Evolutionary conservation across 257 asterid genomes (phyloP).

Genomic region (Jaltomata sinuosa): DNA sequence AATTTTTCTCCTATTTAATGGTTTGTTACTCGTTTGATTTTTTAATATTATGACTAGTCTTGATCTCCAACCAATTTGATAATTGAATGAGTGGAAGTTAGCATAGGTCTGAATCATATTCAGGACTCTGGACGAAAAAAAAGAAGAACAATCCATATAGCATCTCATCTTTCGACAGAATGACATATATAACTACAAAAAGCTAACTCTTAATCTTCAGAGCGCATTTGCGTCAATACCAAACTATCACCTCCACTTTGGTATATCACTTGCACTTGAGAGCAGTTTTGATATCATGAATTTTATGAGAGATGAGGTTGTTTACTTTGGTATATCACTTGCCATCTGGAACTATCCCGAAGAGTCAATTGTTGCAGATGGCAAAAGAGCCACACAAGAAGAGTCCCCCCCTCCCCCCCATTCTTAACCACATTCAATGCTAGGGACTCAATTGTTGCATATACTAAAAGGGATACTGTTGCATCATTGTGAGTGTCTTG

Average conservation of each 20-base stretch:
- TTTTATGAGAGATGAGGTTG: slow-evolving; percentile 43
- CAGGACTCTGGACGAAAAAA: background rate
- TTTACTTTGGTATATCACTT: too few species aligned
- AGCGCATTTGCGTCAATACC: slow-evolving; percentile 56
- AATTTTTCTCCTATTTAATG: background rate
- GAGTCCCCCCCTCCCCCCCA: slow-evolving; percentile 83
- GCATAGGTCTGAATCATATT: background rate
- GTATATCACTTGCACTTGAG: slow-evolving; percentile 21
- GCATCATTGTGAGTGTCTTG: slow-evolving; percentile 55
- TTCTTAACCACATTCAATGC: slow-evolving; percentile 37
- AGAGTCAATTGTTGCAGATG: too few species aligned
- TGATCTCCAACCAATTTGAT: background rate
- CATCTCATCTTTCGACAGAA: background rate
- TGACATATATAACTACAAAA: background rate
- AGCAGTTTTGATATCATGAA: slow-evolving; percentile 43
- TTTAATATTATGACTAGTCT: background rate
- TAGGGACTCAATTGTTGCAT: slow-evolving; percentile 43
- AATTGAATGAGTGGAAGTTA: background rate
- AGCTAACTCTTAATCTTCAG: background rate
- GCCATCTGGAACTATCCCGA: too few species aligned
- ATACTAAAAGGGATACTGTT: slow-evolving; percentile 51
- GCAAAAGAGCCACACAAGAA: slow-evolving; percentile 33
- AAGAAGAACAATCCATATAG: background rate
- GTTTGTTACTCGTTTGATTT: too few species aligned
- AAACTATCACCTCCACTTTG: slow-evolving; percentile 52